Evolutionary conservation across 306 rosid genomes (phyloP).

Genomic region (Mucuna pruriens): DNA sequence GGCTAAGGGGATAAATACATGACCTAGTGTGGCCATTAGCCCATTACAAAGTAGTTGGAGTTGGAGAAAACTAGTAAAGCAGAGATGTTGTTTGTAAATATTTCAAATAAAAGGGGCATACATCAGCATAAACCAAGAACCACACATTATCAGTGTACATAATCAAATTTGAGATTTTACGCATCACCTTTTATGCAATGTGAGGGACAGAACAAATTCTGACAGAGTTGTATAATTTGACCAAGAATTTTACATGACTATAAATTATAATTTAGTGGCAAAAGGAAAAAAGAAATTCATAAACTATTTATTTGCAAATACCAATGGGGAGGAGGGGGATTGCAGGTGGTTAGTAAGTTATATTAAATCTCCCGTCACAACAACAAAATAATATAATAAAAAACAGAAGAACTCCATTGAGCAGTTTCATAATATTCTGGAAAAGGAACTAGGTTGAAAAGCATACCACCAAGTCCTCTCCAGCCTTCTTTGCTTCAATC

Average conservation of each 20-base stretch:
- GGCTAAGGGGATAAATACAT: neutral
- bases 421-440: slow-evolving; percentile 25
- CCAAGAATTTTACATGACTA: neutral
- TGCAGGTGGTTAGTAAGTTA: neutral
- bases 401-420: neutral
- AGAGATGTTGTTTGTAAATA: neutral
- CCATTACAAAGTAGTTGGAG: neutral
- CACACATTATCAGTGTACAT: neutral
- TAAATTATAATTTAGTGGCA: neutral
- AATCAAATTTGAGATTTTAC: slow-evolving; percentile 14
- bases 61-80: slow-evolving; percentile 8
- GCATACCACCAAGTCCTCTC: slow-evolving; percentile 86
- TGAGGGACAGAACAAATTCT: slow-evolving; percentile 10
- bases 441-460: slow-evolving; percentile 35
- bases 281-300: neutral
- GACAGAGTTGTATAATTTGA: neutral
- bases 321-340: neutral
- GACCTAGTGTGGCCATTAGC: neutral
- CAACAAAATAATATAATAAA: neutral
- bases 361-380: neutral
- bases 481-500: slow-evolving; percentile 81
- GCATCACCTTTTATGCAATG: neutral
- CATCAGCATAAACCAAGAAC: slow-evolving; percentile 1
- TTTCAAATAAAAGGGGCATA: neutral
- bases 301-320: neutral